These are phyloP conservation scores for Mortierella antarctica DNA, from an alignment of 192 early-diverging fungal genomes.

Conservation along the genomic window DNA sequence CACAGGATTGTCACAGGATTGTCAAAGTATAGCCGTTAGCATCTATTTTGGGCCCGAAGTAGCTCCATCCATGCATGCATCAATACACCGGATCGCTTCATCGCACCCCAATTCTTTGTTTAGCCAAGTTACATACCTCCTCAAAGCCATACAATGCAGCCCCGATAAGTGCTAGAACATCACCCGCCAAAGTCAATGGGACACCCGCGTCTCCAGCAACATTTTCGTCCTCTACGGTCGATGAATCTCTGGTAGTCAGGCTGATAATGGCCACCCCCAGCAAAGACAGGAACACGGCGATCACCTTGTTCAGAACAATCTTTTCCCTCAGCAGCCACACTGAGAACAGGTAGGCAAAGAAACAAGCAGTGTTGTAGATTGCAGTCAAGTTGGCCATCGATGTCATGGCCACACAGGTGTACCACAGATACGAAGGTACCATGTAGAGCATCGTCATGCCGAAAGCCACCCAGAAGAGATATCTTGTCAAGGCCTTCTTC, in stretches of 20 bases:
- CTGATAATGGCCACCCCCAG: slow-evolving; percentile 77
- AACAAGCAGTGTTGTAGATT: slow-evolving; percentile 85
- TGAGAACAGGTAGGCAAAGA: slow-evolving; percentile 88
- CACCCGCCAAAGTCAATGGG: slow-evolving; percentile 59
- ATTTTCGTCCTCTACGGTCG: slow-evolving; percentile 10
- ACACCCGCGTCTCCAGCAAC: not conserved
- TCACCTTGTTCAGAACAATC: slow-evolving; percentile 67
- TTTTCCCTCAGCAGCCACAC: slow-evolving; percentile 74
- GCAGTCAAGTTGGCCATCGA: slow-evolving; percentile 85
- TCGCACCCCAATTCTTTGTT: not conserved
- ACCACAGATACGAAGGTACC: slow-evolving; percentile 82
- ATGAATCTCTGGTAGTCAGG: slow-evolving; percentile 30
- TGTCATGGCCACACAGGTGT: slow-evolving; percentile 75
- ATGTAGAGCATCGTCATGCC: slow-evolving; percentile 70
- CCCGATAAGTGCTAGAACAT: slow-evolving; percentile 69
- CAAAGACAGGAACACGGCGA: slow-evolving; percentile 73
- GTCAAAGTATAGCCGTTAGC: no score
- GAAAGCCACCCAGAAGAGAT: slow-evolving; percentile 44
- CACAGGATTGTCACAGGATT: not conserved
- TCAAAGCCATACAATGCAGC: slow-evolving; percentile 82
- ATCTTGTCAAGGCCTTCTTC: slow-evolving; percentile 4
- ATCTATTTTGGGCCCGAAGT: no score
- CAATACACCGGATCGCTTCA: no score
- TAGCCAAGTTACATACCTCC: slow-evolving; percentile 44
- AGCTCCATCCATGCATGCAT: no score